Evolutionary conservation across 2,329 filamentous ascomycete genomes (phyloP).

Genomic region (Ilyonectria destructans): DNA sequence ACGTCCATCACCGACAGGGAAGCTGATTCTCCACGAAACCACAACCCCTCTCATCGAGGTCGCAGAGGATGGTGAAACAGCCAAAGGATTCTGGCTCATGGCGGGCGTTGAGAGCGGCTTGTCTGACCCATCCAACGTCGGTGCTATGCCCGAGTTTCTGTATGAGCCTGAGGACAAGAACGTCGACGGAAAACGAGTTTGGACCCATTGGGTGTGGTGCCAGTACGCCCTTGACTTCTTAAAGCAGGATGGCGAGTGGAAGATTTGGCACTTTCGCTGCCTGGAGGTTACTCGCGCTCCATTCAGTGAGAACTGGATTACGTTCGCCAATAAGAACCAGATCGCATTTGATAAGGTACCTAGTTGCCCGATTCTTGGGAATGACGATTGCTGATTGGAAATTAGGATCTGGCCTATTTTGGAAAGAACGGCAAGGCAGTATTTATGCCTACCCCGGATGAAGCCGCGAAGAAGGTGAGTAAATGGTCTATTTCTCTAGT

Average conservation of each 20-base stretch:
- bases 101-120: conserved; percentile 25
- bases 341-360: conserved; percentile 21
- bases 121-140: conserved; percentile 13
- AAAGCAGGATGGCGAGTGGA: conserved; percentile 23
- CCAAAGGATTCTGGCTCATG: conserved; percentile 27
- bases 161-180: conserved; percentile 24
- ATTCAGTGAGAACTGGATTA: conserved; percentile 28
- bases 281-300: conserved; percentile 19
- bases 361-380: neutral
- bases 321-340: conserved; percentile 26
- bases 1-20: conserved; percentile 8
- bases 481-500: neutral
- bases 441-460: conserved; percentile 25
- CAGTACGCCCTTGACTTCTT: conserved; percentile 24
- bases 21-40: conserved; percentile 20
- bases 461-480: conserved; percentile 20
- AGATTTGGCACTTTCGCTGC: conserved; percentile 25
- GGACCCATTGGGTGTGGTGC: conserved; percentile 26
- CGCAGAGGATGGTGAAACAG: conserved; percentile 23
- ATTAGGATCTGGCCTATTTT: conserved; percentile 22
- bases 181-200: conserved; percentile 18
- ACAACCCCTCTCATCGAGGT: conserved; percentile 23
- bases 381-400: neutral
- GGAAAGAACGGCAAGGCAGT: conserved; percentile 21
- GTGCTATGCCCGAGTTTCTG: conserved; percentile 21